These are phyloP conservation scores for Pleurotus platypus DNA, from an alignment of 768 basidiomycete species.

Conservation along the genomic window DNA sequence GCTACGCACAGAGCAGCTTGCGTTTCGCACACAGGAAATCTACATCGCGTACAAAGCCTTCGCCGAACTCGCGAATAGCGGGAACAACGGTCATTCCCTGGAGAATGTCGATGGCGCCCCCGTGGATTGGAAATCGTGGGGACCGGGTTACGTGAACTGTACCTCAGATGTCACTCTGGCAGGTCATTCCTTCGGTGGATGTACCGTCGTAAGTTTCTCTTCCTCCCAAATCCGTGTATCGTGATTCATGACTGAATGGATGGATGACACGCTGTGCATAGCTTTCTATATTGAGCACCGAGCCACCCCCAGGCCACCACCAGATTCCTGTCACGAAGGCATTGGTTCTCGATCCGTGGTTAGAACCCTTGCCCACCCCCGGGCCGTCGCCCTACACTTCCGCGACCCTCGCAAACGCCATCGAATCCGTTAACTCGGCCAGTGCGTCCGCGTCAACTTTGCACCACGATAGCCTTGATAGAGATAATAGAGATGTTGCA, in stretches of 20 bases:
- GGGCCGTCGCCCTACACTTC: conserved; percentile 38
- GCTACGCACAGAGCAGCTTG: conserved; percentile 68
- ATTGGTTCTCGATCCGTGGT: conserved; percentile 79
- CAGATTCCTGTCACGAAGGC: conserved; percentile 53
- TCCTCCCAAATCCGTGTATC: background rate
- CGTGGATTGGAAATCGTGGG: conserved; percentile 39
- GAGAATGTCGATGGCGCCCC: conserved; percentile 31
- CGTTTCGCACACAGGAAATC: conserved; percentile 66
- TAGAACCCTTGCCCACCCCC: conserved; percentile 68
- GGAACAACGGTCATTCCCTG: conserved; percentile 24
- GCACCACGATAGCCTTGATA: conserved; percentile 1
- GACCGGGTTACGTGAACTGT: conserved; percentile 25
- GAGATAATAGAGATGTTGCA: too few species aligned
- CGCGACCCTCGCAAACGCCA: conserved; percentile 6
- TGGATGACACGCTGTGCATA: conserved; percentile 19
- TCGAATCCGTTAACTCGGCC: background rate
- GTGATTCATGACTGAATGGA: conserved; percentile 1
- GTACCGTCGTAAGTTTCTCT: conserved; percentile 34
- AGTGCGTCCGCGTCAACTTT: background rate
- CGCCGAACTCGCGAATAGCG: conserved; percentile 41
- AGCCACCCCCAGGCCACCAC: conserved; percentile 34
- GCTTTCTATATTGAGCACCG: conserved; percentile 55
- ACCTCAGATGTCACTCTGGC: conserved; percentile 33
- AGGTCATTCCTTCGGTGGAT: conserved; percentile 47
- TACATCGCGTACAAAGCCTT: conserved; percentile 62